Percentiles rank a stretch among this genome's conserved stretches.
phyloP scores from a whole-genome alignment of 1,139 yeast genomes.

The Kodamaea sp. region DNA sequence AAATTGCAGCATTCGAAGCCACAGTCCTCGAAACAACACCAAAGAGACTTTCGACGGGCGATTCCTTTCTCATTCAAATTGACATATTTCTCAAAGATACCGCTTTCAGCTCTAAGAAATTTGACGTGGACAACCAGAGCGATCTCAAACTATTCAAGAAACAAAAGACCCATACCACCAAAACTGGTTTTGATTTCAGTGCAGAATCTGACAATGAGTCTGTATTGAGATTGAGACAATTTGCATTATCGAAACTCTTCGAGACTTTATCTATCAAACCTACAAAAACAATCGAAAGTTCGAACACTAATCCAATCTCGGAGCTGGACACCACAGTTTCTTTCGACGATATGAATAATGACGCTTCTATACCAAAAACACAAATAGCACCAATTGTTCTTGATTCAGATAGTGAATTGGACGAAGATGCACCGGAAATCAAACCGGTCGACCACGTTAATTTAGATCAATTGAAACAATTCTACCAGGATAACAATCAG shows the following conservation, averaged over 20 bases:
- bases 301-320: not conserved
- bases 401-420: conserved; percentile 13
- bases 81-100: conserved; percentile 57
- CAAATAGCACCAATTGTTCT: conserved; percentile 10
- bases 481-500: conserved; percentile 68
- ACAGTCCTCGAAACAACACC: conserved; percentile 61
- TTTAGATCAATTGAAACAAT: conserved; percentile 72
- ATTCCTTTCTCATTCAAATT: conserved; percentile 62
- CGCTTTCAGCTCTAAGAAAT: conserved; percentile 39
- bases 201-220: conserved; percentile 59
- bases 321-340: conserved; percentile 1
- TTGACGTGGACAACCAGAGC: conserved; percentile 8
- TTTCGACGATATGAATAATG: conserved; percentile 1
- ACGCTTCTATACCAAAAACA: not conserved
- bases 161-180: conserved; percentile 16
- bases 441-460: conserved; percentile 46
- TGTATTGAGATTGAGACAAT: conserved; percentile 53
- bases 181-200: conserved; percentile 25
- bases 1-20: conserved; percentile 56
- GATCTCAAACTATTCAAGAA: conserved; percentile 10
- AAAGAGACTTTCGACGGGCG: conserved; percentile 68
- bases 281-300: conserved; percentile 8
- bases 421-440: conserved; percentile 21
- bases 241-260: conserved; percentile 58
- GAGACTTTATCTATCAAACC: conserved; percentile 37